Evolutionary conservation across 2,329 filamentous ascomycete species (phyloP).

Genomic region (Calonectria pseudoturangicola): DNA sequence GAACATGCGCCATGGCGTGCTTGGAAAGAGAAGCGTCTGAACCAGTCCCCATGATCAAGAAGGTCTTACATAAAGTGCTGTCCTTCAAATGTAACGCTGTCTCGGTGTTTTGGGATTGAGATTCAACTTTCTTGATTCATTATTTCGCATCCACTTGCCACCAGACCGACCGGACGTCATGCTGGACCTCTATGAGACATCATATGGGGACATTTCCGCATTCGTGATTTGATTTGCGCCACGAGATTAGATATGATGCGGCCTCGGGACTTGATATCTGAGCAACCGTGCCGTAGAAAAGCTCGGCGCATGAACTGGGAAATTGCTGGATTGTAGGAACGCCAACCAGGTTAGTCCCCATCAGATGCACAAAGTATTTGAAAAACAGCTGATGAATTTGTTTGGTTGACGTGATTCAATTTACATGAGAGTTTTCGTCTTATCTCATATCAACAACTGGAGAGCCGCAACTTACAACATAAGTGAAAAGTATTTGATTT

Average conservation of each 20-base stretch:
- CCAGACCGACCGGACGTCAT: neutral
- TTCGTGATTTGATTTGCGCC: conserved; percentile 17
- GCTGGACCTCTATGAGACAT: neutral
- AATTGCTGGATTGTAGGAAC: neutral
- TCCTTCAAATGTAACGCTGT: neutral
- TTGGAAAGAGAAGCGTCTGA: neutral
- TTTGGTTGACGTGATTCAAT: neutral
- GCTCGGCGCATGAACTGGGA: neutral
- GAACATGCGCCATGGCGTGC: neutral
- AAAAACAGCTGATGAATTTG: neutral
- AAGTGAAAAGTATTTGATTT: neutral
- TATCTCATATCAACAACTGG: neutral
- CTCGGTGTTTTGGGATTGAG: neutral
- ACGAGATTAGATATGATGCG: neutral
- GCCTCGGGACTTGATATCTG: neutral
- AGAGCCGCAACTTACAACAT: neutral
- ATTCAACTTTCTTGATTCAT: neutral
- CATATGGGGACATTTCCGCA: neutral
- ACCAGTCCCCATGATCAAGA: neutral
- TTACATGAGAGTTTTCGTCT: neutral
- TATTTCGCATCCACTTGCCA: neutral
- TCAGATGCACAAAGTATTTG: neutral
- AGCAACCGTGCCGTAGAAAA: neutral
- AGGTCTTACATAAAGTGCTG: too few relatives aligned
- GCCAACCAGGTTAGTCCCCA: neutral